A percentile compares a stretch with the other conserved stretches of the same genome.
These are phyloP conservation scores for Marasmius fiardii DNA, from an alignment of 1,284 basidiomycete genomes.

Conservation along the genomic window DNA sequence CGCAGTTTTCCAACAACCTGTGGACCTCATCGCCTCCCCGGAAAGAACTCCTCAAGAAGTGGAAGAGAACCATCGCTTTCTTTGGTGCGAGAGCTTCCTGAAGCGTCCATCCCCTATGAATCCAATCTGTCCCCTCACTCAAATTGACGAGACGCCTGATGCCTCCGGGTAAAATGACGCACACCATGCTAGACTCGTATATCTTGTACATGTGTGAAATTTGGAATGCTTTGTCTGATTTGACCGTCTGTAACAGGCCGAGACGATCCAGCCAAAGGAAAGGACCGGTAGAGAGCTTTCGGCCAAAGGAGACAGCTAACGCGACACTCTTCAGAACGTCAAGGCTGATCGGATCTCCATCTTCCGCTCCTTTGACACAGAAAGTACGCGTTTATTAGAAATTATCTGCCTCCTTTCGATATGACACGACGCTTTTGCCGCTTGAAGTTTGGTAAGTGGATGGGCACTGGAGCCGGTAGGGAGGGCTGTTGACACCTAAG, in stretches of 20 bases:
- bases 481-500: too few relatives aligned
- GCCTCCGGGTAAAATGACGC: constrained; percentile 1
- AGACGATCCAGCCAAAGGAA: constrained; percentile 8
- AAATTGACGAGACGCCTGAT: neutral
- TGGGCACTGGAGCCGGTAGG: too few relatives aligned
- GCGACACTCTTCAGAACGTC: constrained; percentile 13
- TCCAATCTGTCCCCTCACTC: constrained; percentile 2
- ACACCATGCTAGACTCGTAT: neutral
- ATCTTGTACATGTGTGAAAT: constrained; percentile 1
- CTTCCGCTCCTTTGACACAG: constrained; percentile 15
- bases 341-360: constrained; percentile 17
- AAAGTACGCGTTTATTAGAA: too few relatives aligned
- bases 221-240: neutral
- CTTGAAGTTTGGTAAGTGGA: too few relatives aligned
- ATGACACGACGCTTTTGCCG: too few relatives aligned
- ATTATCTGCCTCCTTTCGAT: too few relatives aligned
- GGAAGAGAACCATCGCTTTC: neutral
- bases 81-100: constrained; percentile 1
- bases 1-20: neutral
- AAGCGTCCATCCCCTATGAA: constrained; percentile 4
- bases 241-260: constrained; percentile 1
- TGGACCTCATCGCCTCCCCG: neutral
- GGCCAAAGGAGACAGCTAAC: constrained; percentile 1
- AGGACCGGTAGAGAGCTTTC: neutral
- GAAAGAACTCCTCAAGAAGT: neutral